These are phyloP conservation scores for Daldinia childiae DNA, from an alignment of 495 filamentous ascomycete genomes.

Conservation along the genomic window DNA sequence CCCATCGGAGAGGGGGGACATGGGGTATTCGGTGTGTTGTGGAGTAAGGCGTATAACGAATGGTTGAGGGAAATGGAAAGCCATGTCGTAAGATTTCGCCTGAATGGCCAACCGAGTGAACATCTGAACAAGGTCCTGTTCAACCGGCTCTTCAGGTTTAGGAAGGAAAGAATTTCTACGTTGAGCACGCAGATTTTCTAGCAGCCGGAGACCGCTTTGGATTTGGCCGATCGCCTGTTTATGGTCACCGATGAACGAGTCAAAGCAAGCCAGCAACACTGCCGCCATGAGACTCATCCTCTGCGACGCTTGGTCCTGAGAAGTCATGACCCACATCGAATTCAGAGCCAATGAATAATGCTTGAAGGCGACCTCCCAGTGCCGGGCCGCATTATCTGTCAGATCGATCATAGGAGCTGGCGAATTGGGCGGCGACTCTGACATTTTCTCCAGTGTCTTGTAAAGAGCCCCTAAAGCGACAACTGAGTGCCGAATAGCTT, in stretches of 20 bases:
- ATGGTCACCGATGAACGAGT: constrained; percentile 62
- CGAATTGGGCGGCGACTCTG: constrained; percentile 58
- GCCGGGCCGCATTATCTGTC: constrained; percentile 48
- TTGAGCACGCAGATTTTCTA: constrained; percentile 55
- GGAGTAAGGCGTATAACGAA: constrained; percentile 62
- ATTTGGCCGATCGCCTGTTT: constrained; percentile 58
- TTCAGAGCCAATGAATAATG: constrained; percentile 57
- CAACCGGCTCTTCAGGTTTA: constrained; percentile 57
- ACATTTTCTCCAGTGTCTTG: constrained; percentile 64
- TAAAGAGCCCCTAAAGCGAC: constrained; percentile 72
- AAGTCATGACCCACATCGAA: constrained; percentile 46
- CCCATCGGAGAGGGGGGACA: constrained; percentile 55
- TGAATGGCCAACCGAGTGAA: constrained; percentile 66
- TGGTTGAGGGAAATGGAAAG: constrained; percentile 67
- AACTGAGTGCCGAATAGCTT: constrained; percentile 71
- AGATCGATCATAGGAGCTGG: constrained; percentile 46
- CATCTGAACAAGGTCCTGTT: constrained; percentile 66
- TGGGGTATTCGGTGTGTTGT: constrained; percentile 43
- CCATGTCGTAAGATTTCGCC: constrained; percentile 68
- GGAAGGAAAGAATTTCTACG: constrained; percentile 52
- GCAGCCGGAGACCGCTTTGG: constrained; percentile 56
- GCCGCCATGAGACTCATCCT: constrained; percentile 60
- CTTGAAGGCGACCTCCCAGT: constrained; percentile 57
- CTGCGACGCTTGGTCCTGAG: constrained; percentile 49
- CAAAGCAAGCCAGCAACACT: constrained; percentile 60